Base-by-base conservation (phyloP, 495 filamentous ascomycete species). In the Trichocladium uniseriatum region DNA sequence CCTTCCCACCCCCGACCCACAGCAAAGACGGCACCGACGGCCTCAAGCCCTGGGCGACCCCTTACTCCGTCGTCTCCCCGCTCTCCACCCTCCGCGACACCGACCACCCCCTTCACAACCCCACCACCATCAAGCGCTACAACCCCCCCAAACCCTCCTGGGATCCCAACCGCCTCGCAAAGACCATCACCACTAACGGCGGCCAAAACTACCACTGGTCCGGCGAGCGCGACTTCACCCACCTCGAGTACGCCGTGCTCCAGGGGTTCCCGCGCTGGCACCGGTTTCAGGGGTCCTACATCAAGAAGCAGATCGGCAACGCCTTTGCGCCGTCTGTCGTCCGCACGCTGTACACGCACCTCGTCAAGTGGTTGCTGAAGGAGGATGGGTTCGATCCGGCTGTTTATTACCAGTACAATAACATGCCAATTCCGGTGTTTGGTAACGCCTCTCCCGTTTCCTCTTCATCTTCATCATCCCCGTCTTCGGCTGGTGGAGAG, bases 301-400 rank as follows among this genome's bases (percentile, higher is more conserved):
- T 80, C 2, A 79, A 76, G 48, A 82, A 73, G 54, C 87, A 92
- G 59, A 86, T 95, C 52, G 91, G 91, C 0, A 96, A 97, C 61
- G 87, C 89, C 0, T 87, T 94, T 6, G 86, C 89, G 0, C 81
- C 90, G 0, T 51, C 64, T 6, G 65, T 88, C 0, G 83, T 81
- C 0, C 66, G 74, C 35, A 69, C 72, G 0, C 48, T 94, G 0
- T 84, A 82, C 54, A 52, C 65, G 21, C 76, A 81, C 46, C 67
- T 90, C 2, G 67, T 69, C 19, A 69, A 62, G 24, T 75, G 76
- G 36, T 55, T 92, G 20, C 70, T 79, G 41, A 60, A 69, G 27
- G 73, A 73, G 0, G 87, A 92, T 56, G 68, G 22, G 27, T 49
- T 43, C 24, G 36, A 14, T 11, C 27, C 41, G 0, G n/a, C n/a